Evolutionary conservation across 768 basidiomycete species (phyloP), one percentile per base, ranked within the genome.

Genomic region (Panaeolus cyanescens): DNA sequence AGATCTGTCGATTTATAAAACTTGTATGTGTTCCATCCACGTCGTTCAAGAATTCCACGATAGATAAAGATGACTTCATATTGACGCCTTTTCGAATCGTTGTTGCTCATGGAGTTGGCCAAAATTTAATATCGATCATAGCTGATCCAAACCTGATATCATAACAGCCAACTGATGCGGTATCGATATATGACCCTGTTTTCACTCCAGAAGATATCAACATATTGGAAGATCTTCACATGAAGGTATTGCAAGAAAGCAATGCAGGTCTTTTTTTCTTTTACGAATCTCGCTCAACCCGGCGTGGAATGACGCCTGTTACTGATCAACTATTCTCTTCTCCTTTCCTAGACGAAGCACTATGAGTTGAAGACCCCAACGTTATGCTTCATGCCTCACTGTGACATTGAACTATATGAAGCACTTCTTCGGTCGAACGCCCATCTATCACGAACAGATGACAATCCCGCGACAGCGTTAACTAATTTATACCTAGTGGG

Each of bases 321-420:
- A 42, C 22, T 22, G n/a, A n/a, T 54, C 33, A 32, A 30, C 32
- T 22, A 20, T 65, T 63, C 54, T 32, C 36, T 34, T 36, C 33
- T 34, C 33, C 17, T 19, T 56, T 37, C 56, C 45, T 64, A 79
- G 80, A 71, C 74, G 55, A 75, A 70, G 39, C 66, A 64, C 37
- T 74, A 80, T 65, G 59, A 68, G 30, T 60, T 80, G 32, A 61
- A 71, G 32, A 68, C 59, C 20, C 85, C 86, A 64, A 90, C 89
- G 53, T 77, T 93, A 58, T 76, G 87, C 58, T 91, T 85, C 75
- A 91, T 92, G 89, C 91, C 90, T 20, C 91, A 92, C 72, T 92
- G 91, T 70, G 89, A 90, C 68, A 68, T 89, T 72, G 80, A 80
- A 62, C 78, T 92, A 28, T 90, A 92, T 71, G 89, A 93, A 69